Percentiles rank a stretch among this genome's conserved stretches.
Evolutionary conservation across 2,329 filamentous ascomycete species (phyloP).

Genomic region (Emergomyces pasteurianus): DNA sequence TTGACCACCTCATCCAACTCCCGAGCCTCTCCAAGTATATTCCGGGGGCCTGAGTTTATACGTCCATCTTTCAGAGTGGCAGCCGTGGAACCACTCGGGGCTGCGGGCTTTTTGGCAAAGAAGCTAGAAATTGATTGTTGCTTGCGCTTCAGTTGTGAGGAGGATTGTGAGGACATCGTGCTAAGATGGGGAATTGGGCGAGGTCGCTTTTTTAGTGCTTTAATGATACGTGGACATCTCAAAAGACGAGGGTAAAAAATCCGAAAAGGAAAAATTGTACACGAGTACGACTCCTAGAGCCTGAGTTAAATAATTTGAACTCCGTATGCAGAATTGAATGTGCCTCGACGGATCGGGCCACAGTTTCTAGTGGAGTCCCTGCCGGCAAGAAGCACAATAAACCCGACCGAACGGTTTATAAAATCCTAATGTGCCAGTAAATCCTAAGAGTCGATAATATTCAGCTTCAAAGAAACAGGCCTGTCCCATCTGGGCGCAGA

Average conservation of each 20-base stretch:
- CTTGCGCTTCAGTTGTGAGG: slow-evolving; percentile 26
- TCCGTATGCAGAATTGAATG: no score
- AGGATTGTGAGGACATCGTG: slow-evolving; percentile 22
- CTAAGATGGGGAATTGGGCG: not conserved
- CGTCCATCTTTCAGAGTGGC: not conserved
- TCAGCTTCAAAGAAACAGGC: no score
- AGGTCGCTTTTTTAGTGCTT: not conserved
- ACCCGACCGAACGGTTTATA: not conserved
- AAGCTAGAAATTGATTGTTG: slow-evolving; percentile 67
- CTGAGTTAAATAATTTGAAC: not conserved
- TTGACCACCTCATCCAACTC: not conserved
- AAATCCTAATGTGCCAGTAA: not conserved
- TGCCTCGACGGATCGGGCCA: not conserved
- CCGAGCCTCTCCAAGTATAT: slow-evolving; percentile 2
- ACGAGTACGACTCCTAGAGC: not conserved
- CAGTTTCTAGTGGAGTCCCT: not conserved
- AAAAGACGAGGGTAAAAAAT: not conserved
- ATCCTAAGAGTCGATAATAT: not conserved
- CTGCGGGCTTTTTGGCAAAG: slow-evolving; percentile 50
- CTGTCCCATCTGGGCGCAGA: no score
- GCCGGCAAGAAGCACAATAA: not conserved
- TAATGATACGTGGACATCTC: not conserved
- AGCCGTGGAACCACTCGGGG: not conserved
- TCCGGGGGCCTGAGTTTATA: slow-evolving; percentile 7
- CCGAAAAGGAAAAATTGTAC: not conserved